A percentile compares a stretch with the other conserved stretches of the same genome.
These are phyloP conservation scores for Lactarius trivialis DNA, from an alignment of 768 basidiomycete species.

Conservation along the genomic window DNA sequence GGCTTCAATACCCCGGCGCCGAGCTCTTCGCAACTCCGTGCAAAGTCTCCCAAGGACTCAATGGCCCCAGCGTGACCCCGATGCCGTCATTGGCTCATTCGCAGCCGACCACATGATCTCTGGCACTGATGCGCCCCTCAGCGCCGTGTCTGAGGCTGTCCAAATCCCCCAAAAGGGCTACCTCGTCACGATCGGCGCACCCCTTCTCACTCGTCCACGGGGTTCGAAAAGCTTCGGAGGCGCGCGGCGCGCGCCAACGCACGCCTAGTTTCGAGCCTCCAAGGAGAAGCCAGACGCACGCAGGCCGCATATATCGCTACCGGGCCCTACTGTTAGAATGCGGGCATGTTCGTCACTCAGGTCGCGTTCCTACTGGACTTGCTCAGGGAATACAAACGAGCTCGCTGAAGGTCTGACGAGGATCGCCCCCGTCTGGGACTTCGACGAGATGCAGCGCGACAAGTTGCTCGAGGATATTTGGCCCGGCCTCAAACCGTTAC, in stretches of 20 bases:
- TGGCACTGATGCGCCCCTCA: no score
- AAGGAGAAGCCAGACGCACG: constrained; percentile 89
- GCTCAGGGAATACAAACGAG: constrained; percentile 67
- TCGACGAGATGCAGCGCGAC: constrained; percentile 46
- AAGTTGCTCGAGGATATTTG: constrained; percentile 61
- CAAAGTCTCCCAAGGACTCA: constrained; percentile 82
- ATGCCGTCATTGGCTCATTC: no score
- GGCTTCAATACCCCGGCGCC: no score
- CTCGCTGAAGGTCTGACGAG: constrained; percentile 57
- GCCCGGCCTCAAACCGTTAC: no score
- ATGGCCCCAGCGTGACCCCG: no score
- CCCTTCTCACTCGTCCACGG: constrained; percentile 88
- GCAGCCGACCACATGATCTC: no score
- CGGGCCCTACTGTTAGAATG: constrained; percentile 87
- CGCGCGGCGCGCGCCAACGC: constrained; percentile 87
- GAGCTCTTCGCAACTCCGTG: no score
- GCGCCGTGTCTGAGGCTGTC: constrained; percentile 79
- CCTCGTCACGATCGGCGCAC: constrained; percentile 85
- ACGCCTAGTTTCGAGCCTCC: constrained; percentile 73
- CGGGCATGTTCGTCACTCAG: constrained; percentile 80
- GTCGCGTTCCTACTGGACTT: constrained; percentile 66
- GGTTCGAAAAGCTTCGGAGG: constrained; percentile 59
- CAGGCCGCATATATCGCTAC: constrained; percentile 79
- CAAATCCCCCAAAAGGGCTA: constrained; percentile 73
- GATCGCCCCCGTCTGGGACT: constrained; percentile 51